Evolutionary conservation across 2,329 filamentous ascomycete genomes (phyloP).

Genomic region (Tolypocladium amazonense): DNA sequence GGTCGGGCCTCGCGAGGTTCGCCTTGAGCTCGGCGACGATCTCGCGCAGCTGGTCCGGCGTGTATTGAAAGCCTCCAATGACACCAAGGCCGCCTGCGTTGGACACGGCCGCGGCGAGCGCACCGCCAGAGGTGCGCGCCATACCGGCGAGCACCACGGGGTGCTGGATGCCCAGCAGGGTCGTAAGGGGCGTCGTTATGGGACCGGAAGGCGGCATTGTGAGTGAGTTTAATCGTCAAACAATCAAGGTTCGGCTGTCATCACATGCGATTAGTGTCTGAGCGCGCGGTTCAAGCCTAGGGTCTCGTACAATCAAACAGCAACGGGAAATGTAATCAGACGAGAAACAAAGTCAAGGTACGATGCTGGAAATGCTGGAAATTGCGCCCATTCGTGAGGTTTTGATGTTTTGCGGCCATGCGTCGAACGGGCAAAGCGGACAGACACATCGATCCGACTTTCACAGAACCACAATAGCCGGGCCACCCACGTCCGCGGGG

Average conservation of each 20-base stretch:
- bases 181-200: constrained; percentile 68
- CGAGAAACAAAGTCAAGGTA: background rate
- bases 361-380: background rate
- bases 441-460: background rate
- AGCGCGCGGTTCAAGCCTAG: background rate
- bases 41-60: constrained; percentile 59
- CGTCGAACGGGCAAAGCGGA: background rate
- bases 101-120: constrained; percentile 74
- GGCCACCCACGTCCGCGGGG: background rate
- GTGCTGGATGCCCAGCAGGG: constrained; percentile 72
- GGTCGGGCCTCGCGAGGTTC: constrained; percentile 50
- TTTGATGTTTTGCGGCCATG: background rate
- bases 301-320: background rate
- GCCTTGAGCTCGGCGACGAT: constrained; percentile 84
- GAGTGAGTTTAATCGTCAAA: background rate
- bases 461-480: background rate
- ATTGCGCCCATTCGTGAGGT: background rate
- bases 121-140: constrained; percentile 72
- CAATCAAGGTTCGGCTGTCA: background rate
- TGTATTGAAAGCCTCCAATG: constrained; percentile 63
- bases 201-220: constrained; percentile 34
- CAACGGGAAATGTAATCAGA: too few species aligned
- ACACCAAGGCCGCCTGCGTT: constrained; percentile 80
- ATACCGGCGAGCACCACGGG: constrained; percentile 90
- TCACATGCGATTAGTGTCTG: background rate